phyloP scores from a whole-genome alignment of 1,284 basidiomycete species.

The Ganoderma lucidum region DNA sequence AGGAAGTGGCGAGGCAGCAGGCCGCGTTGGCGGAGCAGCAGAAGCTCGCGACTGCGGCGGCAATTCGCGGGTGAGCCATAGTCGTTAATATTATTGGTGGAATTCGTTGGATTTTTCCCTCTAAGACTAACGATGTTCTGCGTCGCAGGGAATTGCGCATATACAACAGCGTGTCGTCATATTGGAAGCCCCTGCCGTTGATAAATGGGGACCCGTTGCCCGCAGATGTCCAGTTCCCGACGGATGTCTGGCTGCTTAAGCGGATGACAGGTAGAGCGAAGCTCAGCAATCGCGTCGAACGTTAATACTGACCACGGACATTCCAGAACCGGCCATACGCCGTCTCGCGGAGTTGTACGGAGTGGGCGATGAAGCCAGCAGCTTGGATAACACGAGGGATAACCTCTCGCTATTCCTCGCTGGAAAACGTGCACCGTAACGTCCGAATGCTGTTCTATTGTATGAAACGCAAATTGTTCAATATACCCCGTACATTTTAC shows the following conservation, averaged over 20 bases:
- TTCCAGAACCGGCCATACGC: slow-evolving; percentile 5
- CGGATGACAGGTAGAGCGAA: slow-evolving; percentile 11
- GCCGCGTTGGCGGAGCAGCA: slow-evolving; percentile 16
- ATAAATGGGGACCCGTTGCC: slow-evolving; percentile 22
- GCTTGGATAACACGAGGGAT: slow-evolving; percentile 7
- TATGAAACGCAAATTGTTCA: not conserved
- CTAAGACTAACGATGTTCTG: not conserved
- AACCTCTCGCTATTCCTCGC: slow-evolving; percentile 15
- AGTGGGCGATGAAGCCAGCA: not conserved
- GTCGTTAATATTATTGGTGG: not conserved
- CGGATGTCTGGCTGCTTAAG: slow-evolving; percentile 13
- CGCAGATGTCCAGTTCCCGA: slow-evolving; percentile 12
- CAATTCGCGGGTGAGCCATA: slow-evolving; percentile 18
- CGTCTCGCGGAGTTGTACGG: slow-evolving; percentile 14
- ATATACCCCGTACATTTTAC: not conserved
- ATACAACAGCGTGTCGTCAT: slow-evolving; percentile 15
- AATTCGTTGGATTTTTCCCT: too few relatives aligned
- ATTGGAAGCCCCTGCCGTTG: slow-evolving; percentile 18
- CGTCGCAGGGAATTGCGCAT: slow-evolving; percentile 16
- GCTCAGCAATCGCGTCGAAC: too few relatives aligned
- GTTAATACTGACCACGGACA: not conserved
- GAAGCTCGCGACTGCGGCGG: slow-evolving; percentile 1
- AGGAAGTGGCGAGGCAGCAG: slow-evolving; percentile 1
- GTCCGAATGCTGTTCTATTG: not conserved
- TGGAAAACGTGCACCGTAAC: not conserved